Base-by-base conservation (phyloP, 768 basidiomycete species). In the Tylopilus subfusipes region DNA sequence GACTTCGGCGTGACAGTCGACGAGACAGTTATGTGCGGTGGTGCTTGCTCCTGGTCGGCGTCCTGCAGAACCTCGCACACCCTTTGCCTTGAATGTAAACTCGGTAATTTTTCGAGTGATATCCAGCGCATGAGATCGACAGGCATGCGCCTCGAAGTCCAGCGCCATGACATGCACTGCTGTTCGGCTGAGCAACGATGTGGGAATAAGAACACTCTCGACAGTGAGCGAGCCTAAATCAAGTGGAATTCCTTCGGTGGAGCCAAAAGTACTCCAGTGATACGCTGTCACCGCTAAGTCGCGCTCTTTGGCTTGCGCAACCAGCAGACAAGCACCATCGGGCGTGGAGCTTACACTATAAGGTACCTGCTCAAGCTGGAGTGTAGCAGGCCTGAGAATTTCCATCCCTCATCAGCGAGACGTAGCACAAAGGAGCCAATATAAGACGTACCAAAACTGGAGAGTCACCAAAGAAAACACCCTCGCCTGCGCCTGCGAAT, bases 241-340 rank as follows among this genome's bases (percentile, higher is more conserved):
- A 0, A 82, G 60, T 0, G 29, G 18, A n/a, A 76, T 77, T 19
- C 82, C 83, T 13, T 70, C 61, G 0, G 73, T 69, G 0, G 79
- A 76, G 3, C 83, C 84, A 53, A 85, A 83, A 1, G 81, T 80
- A 11, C 68, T 70, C 80, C 78, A 82, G 58, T 84, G 84, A 57
- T 78, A 82, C 0, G 76, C 76, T 2, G 68, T 73, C 5, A 79
- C 19, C 1, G 36, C 19, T 45, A 65, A 21, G 45, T 42, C 48
- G 34, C 4, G 54, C 29, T 25, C 57, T 27, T 60, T 48, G 2
- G 48, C 46, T 38, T 74, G 68, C 7, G 71, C 57, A 2, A 73
- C 63, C 22, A 83, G 33, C 19, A 84, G 61, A 57, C 82, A 83
- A 21, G 82, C 72, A 0, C 80, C 82, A 57, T 84, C 82, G 0